Base-by-base conservation (phyloP, 768 basidiomycete species). In the Dendrothele bispora region DNA sequence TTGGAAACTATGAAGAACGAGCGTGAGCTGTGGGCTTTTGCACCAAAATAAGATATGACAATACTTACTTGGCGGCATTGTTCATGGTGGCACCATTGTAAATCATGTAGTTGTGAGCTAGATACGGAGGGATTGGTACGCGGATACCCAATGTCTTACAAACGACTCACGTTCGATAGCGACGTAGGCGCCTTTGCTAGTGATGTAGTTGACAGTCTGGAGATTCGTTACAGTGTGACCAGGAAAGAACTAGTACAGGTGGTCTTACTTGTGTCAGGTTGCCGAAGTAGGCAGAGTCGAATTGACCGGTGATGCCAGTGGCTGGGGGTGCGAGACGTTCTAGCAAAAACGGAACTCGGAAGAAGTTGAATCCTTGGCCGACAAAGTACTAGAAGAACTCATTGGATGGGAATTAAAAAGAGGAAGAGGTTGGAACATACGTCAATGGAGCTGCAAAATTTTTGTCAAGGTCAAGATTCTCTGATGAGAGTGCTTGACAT, bases 81-180 rank as follows among this genome's bases (percentile, higher is more conserved):
- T 72, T 72, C 59, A 83, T 80, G 28, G 72, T 60, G 20, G 65
- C 68, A 43, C 71, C 71, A 55, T 81, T 79, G 70, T 79, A 84
- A 40, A 73, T 73, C 77, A 80, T 75, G 63, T 59, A 84, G 66
- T 82, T 83, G 68, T 83, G 83, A 39, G 79, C 77, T 78, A 43
- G 14, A 34, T 12, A 38, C 27, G n/a, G 8, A 42, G 39, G 17
- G 43, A 24, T 52, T 30, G 53, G 48, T n/a, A 18, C 5, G 12
- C 3, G 2, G 17, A 17, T 24, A 45, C 20, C 17, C 4, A 0
- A 17, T 36, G 21, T 28, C 8, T 20, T 17, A n/a, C 35, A 12
- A 22, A 5, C 11, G 7, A 67, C 73, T 52, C 26, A 79, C 78
- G 82, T 42, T 83, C 82, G 43, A 84, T 67, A 49, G 75, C 61